Conservation (phyloP, 768 basidiomycete species). For the Nidularia pulvinata region DNA sequence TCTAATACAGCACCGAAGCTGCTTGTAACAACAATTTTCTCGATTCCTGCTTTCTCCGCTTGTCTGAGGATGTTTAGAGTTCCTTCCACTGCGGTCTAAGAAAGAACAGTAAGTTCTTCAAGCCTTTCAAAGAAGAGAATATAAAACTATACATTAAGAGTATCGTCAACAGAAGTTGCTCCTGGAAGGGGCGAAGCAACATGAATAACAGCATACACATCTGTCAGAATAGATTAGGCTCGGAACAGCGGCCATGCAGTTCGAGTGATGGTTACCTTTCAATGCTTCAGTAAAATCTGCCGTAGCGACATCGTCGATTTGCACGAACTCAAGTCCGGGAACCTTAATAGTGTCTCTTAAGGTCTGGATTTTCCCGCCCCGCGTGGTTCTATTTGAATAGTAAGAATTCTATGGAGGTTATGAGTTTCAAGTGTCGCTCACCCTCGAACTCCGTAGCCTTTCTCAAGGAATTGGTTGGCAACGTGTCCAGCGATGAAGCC, state of each 20-base stretch:
- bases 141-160: slow-evolving; percentile 14
- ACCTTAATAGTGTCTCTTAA: slow-evolving; percentile 16
- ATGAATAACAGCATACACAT: slow-evolving; percentile 48
- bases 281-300: slow-evolving; percentile 47
- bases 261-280: slow-evolving; percentile 18
- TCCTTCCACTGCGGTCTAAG: slow-evolving; percentile 33
- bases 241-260: not conserved
- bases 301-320: slow-evolving; percentile 25
- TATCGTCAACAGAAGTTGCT: slow-evolving; percentile 14
- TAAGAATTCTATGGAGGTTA: no score
- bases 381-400: slow-evolving; percentile 27
- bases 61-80: slow-evolving; percentile 39
- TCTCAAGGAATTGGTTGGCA: slow-evolving; percentile 24
- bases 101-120: not conserved
- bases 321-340: slow-evolving; percentile 23
- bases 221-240: slow-evolving; percentile 8
- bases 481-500: slow-evolving; percentile 40
- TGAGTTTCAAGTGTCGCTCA: slow-evolving; percentile 17
- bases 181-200: slow-evolving; percentile 35
- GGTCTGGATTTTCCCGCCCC: slow-evolving; percentile 23
- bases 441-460: slow-evolving; percentile 39
- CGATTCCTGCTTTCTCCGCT: slow-evolving; percentile 30
- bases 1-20: slow-evolving; percentile 26
- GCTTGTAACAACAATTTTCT: slow-evolving; percentile 30
- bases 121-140: not conserved